These are phyloP conservation scores for Mucor racemosus DNA, from an alignment of 371 early-diverging fungal genomes.

Conservation along the genomic window DNA sequence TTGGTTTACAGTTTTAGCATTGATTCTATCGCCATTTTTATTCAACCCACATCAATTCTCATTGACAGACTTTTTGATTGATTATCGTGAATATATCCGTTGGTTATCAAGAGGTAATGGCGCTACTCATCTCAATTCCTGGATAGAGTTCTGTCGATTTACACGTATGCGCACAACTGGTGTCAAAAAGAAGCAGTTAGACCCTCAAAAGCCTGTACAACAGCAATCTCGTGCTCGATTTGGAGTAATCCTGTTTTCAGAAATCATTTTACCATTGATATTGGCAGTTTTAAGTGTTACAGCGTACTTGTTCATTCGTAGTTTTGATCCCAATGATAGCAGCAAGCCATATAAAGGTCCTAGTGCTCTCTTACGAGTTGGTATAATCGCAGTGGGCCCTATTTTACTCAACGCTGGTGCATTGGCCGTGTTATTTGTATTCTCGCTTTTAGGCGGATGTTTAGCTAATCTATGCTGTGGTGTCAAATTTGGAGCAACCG, in stretches of 20 bases:
- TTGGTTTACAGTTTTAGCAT: constrained; percentile 79
- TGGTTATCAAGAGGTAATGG: constrained; percentile 85
- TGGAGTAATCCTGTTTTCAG: constrained; percentile 70
- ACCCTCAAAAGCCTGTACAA: constrained; percentile 49
- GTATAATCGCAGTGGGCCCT: constrained; percentile 69
- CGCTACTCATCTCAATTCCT: constrained; percentile 67
- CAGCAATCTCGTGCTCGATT: constrained; percentile 67
- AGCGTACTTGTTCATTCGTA: constrained; percentile 66
- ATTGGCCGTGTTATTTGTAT: constrained; percentile 63
- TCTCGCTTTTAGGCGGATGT: constrained; percentile 74
- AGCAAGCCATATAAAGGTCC: constrained; percentile 34
- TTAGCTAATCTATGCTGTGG: constrained; percentile 60
- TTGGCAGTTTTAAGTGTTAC: constrained; percentile 66
- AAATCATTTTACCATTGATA: constrained; percentile 73
- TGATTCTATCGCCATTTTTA: constrained; percentile 77
- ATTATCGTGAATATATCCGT: constrained; percentile 77
- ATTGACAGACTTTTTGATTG: constrained; percentile 74
- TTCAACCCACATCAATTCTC: constrained; percentile 88
- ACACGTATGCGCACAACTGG: constrained; percentile 77
- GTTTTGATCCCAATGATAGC: constrained; percentile 33
- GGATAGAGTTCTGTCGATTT: constrained; percentile 75
- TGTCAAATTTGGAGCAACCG: constrained; percentile 70
- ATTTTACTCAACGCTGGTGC: constrained; percentile 70
- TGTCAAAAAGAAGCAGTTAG: constrained; percentile 73
- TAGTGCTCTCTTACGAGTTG: constrained; percentile 58